phyloP scores from a whole-genome alignment of 768 basidiomycete species.

The Fomitopsis serialis region DNA sequence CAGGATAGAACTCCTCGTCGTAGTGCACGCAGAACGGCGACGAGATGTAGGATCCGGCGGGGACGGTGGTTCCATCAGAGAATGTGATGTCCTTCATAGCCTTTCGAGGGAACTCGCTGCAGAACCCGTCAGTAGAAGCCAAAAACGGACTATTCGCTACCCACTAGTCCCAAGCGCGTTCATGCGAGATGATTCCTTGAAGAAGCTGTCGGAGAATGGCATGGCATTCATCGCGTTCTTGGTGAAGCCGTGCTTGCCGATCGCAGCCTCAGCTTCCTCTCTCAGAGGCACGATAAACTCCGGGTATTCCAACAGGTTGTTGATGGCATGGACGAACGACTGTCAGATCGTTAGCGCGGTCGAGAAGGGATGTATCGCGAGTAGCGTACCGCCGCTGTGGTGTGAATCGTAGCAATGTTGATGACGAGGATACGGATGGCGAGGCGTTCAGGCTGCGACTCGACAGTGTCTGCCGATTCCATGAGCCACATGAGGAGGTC shows the following conservation, averaged over 20 bases:
- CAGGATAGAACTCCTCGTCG: conserved; percentile 9
- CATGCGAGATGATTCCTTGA: conserved; percentile 3
- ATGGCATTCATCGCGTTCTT: background rate
- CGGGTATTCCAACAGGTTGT: background rate
- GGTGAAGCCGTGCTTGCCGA: background rate
- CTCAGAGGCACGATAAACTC: background rate
- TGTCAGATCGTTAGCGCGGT: background rate
- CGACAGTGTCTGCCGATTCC: background rate
- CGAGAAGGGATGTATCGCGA: background rate
- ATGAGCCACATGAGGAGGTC: conserved; percentile 4
- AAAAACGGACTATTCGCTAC: background rate
- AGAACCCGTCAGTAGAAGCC: background rate
- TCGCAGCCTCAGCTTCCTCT: conserved; percentile 1
- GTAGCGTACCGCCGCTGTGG: background rate
- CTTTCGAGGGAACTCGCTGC: conserved; percentile 5
- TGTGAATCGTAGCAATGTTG: conserved; percentile 2
- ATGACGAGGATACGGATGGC: conserved; percentile 2
- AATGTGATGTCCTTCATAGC: conserved; percentile 13
- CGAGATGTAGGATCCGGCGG: conserved; percentile 10
- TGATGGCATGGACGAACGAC: conserved; percentile 1
- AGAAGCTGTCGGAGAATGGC: conserved; percentile 1
- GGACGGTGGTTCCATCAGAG: conserved; percentile 13
- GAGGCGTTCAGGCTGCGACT: background rate
- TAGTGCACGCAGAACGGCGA: conserved; percentile 9
- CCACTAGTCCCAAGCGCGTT: background rate